These are phyloP conservation scores for Thoreauomyces humboldtii DNA, from an alignment of 192 early-diverging fungal species.

Conservation along the genomic window DNA sequence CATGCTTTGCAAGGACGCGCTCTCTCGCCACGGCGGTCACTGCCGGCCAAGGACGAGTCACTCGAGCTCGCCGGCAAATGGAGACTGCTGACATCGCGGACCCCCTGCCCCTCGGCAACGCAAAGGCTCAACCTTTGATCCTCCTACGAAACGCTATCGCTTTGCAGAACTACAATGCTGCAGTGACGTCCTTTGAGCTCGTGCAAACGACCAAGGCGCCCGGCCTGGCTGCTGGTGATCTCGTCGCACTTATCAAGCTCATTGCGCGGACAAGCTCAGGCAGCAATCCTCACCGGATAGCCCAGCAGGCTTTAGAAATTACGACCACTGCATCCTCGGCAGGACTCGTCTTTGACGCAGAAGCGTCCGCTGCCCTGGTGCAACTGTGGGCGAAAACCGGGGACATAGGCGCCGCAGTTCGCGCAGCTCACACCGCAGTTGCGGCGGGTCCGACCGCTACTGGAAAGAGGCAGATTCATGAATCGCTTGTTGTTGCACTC, in stretches of 20 bases:
- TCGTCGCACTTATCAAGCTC: not conserved
- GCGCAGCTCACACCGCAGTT: not conserved
- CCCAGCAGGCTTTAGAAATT: too few relatives aligned
- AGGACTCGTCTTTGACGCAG: not conserved
- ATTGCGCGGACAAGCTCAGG: too few relatives aligned
- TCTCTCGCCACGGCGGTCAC: too few relatives aligned
- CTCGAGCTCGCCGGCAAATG: not conserved
- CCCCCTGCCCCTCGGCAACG: conserved; percentile 13
- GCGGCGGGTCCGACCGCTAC: not conserved
- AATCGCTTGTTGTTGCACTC: conserved; percentile 7
- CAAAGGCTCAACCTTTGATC: conserved; percentile 9
- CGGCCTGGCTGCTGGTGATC: not conserved
- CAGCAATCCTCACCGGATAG: too few relatives aligned
- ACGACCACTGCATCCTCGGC: not conserved
- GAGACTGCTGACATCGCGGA: not conserved
- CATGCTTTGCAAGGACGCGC: too few relatives aligned
- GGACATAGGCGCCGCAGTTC: not conserved
- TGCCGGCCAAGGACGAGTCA: not conserved
- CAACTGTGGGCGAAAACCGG: not conserved
- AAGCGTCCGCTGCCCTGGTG: not conserved
- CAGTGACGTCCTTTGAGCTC: not conserved
- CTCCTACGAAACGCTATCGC: conserved; percentile 17
- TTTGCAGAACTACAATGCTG: not conserved
- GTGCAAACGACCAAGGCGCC: not conserved
- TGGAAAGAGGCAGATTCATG: not conserved